These are phyloP conservation scores for Lasiodiplodia sp. DNA, from an alignment of 2,329 filamentous ascomycete species.

Conservation along the genomic window DNA sequence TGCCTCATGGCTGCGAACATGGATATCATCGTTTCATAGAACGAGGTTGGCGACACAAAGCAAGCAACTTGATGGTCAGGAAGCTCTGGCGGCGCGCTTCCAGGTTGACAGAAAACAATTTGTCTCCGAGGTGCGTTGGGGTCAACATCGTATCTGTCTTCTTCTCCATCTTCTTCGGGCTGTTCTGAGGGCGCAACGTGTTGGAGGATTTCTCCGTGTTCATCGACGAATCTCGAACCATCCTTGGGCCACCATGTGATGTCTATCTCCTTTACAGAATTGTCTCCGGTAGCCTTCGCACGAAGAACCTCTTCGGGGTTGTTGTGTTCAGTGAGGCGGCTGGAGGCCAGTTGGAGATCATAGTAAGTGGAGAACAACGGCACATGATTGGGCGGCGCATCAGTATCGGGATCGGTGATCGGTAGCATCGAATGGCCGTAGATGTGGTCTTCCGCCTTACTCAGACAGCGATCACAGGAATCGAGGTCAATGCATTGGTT, in stretches of 20 bases:
- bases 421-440: background rate
- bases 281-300: background rate
- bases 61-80: background rate
- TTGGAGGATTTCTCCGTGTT: background rate
- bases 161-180: background rate
- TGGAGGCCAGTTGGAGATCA: background rate
- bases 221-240: background rate
- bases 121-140: background rate
- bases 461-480: background rate
- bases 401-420: background rate
- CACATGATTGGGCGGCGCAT: background rate
- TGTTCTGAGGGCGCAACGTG: background rate
- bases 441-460: background rate
- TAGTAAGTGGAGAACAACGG: background rate
- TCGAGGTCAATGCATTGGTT: background rate
- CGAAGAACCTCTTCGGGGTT: background rate
- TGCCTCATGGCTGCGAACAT: background rate
- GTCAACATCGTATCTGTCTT: background rate
- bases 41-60: background rate
- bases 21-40: background rate
- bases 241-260: background rate
- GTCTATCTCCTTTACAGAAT: background rate
- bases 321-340: background rate
- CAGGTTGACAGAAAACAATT: background rate
- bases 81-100: background rate